Evolutionary conservation across 148 eudicot genomes (phyloP), one percentile per base, ranked within the genome.

Genomic region (Persicaria tinctoria): DNA sequence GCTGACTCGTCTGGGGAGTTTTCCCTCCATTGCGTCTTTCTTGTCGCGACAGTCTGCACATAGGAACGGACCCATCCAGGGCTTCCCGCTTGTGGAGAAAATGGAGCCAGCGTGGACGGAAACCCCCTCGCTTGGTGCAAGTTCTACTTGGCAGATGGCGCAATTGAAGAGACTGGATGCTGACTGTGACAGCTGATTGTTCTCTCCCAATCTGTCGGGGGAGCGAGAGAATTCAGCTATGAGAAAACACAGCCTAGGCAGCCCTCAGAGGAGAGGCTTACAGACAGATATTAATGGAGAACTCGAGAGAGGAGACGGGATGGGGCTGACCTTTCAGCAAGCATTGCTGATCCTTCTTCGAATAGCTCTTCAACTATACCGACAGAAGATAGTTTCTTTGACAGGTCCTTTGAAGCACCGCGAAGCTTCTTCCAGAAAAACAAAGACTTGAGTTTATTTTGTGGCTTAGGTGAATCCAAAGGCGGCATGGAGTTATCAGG

Each of bases 21-120:
- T 91, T 70, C 98, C 97, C 84, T 93, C 97, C 98, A 93, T 93
- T 68, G 98, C 97, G 46, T 93, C 98, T 83, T 93, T 89, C 88
- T 93, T 93, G 47, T 88, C 74, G 8, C 86, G 89, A 51, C 98
- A 93, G 77, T 84, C 93, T 5, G 78, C 77, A 62, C 98, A 93
- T 2, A 91, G 89, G 81, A 93, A 93, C 38, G 96, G 98, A 17
- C 98, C 98, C 83, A 90, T 89, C 98, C 98, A 90, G 0, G 96
- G 98, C 81, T 85, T 93, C 60, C 87, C 77, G 79, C 92, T 85
- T 27, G 87, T 86, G 5, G 96, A 93, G 84, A 93, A 93, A 50
- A 93, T 89, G 63, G 97, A 89, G 79, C 98, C 98, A 18, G 98
- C 93, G 76, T 91, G 97, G 49, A 91, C 94, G 0, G 98, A 91